Evolutionary conservation across 768 basidiomycete genomes (phyloP), one percentile per base, ranked within the genome.

Genomic region (Steccherinum ochraceum): DNA sequence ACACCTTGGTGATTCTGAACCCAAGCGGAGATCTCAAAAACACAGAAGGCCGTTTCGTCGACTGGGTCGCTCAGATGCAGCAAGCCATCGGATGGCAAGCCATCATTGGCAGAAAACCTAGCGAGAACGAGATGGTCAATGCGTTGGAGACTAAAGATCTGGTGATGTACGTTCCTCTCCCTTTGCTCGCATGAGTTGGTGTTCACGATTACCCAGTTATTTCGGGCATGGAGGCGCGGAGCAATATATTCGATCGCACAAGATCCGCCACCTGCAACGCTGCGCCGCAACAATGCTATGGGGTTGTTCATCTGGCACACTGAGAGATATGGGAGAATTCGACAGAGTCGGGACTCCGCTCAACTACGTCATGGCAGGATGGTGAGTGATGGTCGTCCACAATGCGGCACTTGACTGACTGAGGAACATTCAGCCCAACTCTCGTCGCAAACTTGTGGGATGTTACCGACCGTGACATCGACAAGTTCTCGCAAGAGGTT

Each of bases 171-270:
- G 92, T 82, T 24, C 18, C 5, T 49, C 44, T 48, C 45, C 51
- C 19, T 48, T 20, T 3, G 24, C 35, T 26, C 39, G n/a, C 45
- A 7, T n/a, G 18, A 7, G 13, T 3, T 44, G 20, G 26, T 18
- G 26, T 27, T 52, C n/a, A 30, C 16, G 18, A 30, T 3, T 23
- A 2, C 24, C 35, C 56, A 98, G 95, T 11, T 99, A 97, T 67
- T 96, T 98, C 61, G 96, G 96, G 12, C 96, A 99, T 60, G 93
- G 93, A 2, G 94, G 94, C 5, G 94, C 83, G 1, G 94, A 97
- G 62, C 95, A 98, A 59, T 99, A 95, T 61, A 76, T 90, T 5
- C 85, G 90, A 2, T 90, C 93, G 2, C 86, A 89, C 64, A 88
- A 85, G 60, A 81, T 99, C 48, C 77, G 90, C 5, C 79, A 85